These are phyloP conservation scores for Nyctanthes arbortristis DNA, from an alignment of 257 asterid species.

Conservation along the genomic window DNA sequence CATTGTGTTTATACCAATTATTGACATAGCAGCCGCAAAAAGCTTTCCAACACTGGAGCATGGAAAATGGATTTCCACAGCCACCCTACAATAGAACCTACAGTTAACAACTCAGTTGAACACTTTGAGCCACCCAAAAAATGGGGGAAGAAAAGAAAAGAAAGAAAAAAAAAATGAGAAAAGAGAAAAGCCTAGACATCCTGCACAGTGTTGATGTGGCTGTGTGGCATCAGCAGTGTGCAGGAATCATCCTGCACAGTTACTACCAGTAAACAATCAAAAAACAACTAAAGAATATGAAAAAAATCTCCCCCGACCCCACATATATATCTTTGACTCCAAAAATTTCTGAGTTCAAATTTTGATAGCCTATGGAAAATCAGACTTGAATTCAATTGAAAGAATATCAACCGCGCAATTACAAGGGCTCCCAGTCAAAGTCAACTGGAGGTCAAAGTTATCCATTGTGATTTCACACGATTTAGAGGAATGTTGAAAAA, in stretches of 20 bases:
- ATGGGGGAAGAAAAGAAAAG: not conserved
- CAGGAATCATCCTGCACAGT: too few relatives aligned
- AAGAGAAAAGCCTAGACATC: too few relatives aligned
- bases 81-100: constrained; percentile 57
- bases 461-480: constrained; percentile 14
- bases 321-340: constrained; percentile 1
- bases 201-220: too few relatives aligned
- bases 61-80: constrained; percentile 61
- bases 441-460: constrained; percentile 14
- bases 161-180: too few relatives aligned
- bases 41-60: constrained; percentile 70
- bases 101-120: constrained; percentile 27
- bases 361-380: not conserved
- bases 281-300: not conserved
- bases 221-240: too few relatives aligned
- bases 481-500: not conserved
- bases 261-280: not conserved
- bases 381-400: constrained; percentile 6
- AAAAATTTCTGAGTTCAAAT: constrained; percentile 1
- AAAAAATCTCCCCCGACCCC: not conserved
- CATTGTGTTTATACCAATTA: constrained; percentile 78
- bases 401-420: constrained; percentile 3
- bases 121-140: constrained; percentile 17
- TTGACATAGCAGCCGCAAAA: constrained; percentile 61
- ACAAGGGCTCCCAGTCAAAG: constrained; percentile 4